phyloP scores from a whole-genome alignment of 192 early-diverging fungal genomes.

The Backusella liffmaniae region DNA sequence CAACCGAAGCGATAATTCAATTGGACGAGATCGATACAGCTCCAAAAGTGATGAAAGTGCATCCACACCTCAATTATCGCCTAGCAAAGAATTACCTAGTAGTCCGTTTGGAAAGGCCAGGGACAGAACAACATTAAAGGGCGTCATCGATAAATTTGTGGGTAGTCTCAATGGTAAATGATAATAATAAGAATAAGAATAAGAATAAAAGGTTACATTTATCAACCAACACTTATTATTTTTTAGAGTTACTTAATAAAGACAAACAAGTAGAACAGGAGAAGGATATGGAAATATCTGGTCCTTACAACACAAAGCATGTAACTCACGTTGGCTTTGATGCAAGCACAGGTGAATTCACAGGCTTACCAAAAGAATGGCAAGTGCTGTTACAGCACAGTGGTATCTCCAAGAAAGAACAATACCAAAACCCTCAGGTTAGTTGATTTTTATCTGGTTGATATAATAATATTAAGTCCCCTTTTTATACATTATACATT shows the following conservation, averaged over 20 bases:
- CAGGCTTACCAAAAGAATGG: slow-evolving; percentile 94
- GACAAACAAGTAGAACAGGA: slow-evolving; percentile 32
- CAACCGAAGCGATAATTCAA: background rate
- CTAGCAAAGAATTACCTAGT: slow-evolving; percentile 6
- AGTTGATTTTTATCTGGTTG: slow-evolving; percentile 1
- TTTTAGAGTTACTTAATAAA: slow-evolving; percentile 23
- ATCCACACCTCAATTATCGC: background rate
- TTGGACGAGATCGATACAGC: background rate
- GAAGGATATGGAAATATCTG: slow-evolving; percentile 87
- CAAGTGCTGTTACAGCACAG: slow-evolving; percentile 86
- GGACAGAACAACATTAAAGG: slow-evolving; percentile 51
- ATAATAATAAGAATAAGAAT: too few species aligned
- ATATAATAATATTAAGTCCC: background rate
- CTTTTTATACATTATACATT: background rate
- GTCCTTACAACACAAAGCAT: slow-evolving; percentile 95
- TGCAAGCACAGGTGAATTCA: slow-evolving; percentile 93
- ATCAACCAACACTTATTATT: background rate
- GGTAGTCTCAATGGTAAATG: slow-evolving; percentile 42
- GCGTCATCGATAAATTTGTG: slow-evolving; percentile 53
- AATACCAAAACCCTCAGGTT: slow-evolving; percentile 87
- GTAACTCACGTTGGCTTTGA: slow-evolving; percentile 98
- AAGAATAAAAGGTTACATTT: background rate
- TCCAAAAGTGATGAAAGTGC: background rate
- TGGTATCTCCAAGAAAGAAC: slow-evolving; percentile 93
- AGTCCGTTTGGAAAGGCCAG: slow-evolving; percentile 15